Percentiles rank a stretch among this genome's conserved stretches.
phyloP scores from a whole-genome alignment of 2,329 filamentous ascomycete species.

The Calonectria fujianensis region DNA sequence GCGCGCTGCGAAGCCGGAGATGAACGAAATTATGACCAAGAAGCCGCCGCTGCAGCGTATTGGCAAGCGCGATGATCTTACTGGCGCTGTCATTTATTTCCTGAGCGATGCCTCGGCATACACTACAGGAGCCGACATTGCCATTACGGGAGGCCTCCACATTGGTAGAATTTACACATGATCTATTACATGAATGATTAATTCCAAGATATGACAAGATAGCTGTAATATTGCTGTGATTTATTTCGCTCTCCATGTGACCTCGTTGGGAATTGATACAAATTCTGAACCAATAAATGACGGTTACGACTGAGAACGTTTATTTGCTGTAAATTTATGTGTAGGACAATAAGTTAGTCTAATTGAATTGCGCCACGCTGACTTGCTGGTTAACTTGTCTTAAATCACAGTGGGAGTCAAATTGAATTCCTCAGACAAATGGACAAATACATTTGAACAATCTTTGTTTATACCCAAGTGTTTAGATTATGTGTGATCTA shows the following conservation, averaged over 20 bases:
- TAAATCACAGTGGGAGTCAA: neutral
- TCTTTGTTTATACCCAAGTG: neutral
- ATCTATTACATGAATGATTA: neutral
- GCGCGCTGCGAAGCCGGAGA: slow-evolving; percentile 53
- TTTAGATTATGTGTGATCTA: neutral
- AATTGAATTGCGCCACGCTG: too few relatives aligned
- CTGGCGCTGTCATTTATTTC: slow-evolving; percentile 62
- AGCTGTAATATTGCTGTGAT: neutral
- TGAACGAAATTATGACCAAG: slow-evolving; percentile 59
- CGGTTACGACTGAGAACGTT: too few relatives aligned
- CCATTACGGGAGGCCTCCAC: slow-evolving; percentile 64
- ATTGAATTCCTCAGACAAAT: too few relatives aligned
- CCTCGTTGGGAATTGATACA: neutral
- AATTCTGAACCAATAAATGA: neutral
- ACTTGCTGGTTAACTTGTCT: neutral
- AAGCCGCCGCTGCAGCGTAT: slow-evolving; percentile 61
- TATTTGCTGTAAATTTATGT: too few relatives aligned
- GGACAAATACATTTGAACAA: neutral
- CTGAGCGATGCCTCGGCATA: slow-evolving; percentile 64
- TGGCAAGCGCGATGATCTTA: slow-evolving; percentile 64
- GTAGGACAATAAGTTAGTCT: neutral
- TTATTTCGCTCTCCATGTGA: neutral
- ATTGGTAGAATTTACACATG: slow-evolving; percentile 49
- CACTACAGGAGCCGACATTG: slow-evolving; percentile 64
- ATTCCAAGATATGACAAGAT: neutral